Evolutionary conservation across 2,329 filamentous ascomycete genomes (phyloP), one percentile per base, ranked within the genome.

Genomic region (Chalara sp.): DNA sequence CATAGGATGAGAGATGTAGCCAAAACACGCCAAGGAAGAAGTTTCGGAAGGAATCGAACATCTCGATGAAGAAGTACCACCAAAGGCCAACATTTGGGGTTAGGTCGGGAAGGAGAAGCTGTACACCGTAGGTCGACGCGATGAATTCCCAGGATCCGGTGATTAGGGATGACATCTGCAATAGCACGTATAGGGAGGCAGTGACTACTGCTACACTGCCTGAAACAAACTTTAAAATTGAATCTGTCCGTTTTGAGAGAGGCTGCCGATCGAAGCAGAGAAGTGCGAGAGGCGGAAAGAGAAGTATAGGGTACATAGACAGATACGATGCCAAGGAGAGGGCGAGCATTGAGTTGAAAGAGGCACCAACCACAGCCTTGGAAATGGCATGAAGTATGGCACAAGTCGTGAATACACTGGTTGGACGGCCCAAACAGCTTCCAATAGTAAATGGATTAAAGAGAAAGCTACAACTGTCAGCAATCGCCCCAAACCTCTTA

Each of bases 51-150:
- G 91, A 92, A 70, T 99, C 93, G 67, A 99, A 99, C 83, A 99
- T 99, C 67, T 99, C 92, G 59, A 95, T 95, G 66, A 99, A 97
- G 72, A 99, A 99, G 70, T 99, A 99, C 93, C 93, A 99, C 93
- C 93, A 99, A 1, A 99, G 76, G 1, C 93, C 93, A 32, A 95
- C 87, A 58, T 97, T 99, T 10, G 93, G 93, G 0, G 92, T 95
- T 40, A 99, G 76, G 65, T 99, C 93, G 6, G 90, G 89, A 3
- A 99, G 79, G 1, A 93, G 83, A 37, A 99, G 78, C 61, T 96
- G 91, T 44, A 95, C 89, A 59, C 92, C 90, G 69, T 99, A 99
- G 1, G 93, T 96, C 21, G 90, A 89, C 6, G 78, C 70, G 21
- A 97, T 69, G 63, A 97, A 99, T 55, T 91, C 84, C 87, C 88